Base-by-base conservation (phyloP, 768 basidiomycete species). In the Leccinum barrowsii region DNA sequence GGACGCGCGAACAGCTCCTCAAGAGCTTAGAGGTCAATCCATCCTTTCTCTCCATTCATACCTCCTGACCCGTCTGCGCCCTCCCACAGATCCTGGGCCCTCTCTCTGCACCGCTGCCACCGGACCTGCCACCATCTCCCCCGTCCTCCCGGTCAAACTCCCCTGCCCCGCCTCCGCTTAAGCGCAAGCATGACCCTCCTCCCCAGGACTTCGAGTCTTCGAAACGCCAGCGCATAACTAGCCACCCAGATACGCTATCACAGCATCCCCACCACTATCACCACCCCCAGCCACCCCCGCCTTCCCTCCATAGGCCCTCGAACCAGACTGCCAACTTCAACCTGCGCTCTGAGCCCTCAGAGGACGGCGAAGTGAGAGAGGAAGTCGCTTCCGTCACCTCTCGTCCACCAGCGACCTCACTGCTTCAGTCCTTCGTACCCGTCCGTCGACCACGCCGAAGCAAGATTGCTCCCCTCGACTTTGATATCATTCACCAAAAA, bases 371-470 rank as follows among this genome's bases (percentile, higher is more conserved):
- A 60, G 73, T 81, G 8, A 73, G 71, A 57, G 80, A 80, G 57
- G 80, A 80, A 7, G 40, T 67, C 17, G 61, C 52, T 12, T 55
- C 65, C 48, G 17, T 70, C 47, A 48, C 64, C n/a, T 34, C 63
- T 55, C 67, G 60, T 34, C 59, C 67, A 50, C 59, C 69, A 50
- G 69, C 68, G 42, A 69, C 65, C 65, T 66, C 71, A 59, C 73
- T 65, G 65, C 64, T 72, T 69, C 72, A 68, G 13, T 65, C 64
- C 30, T 67, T 64, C 61, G 80, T 85, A 19, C 88, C 87, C 58
- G 80, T 89, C 58, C 82, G 85, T 51, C 79, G 87, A 12, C 87
- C 87, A 7, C 84, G 84, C 66, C 83, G 85, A 52, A 85, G 87
- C 60, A 79, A 78, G 68, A 74, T 77, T 42, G 67, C 75, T 30